Conservation (phyloP, 768 basidiomycete genomes). For the Boletus vinaceobasis region DNA sequence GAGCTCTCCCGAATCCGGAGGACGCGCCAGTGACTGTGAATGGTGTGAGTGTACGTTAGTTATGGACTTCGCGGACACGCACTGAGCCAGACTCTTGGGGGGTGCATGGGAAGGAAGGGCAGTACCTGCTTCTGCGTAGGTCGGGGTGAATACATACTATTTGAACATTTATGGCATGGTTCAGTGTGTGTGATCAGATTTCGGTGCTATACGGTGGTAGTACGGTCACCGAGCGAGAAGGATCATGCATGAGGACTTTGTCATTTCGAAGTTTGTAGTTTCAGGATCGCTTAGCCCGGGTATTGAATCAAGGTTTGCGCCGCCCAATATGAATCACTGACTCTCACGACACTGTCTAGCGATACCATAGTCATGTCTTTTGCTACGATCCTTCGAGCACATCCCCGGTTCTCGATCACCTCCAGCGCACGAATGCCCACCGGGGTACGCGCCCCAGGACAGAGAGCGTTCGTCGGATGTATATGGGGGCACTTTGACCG, state of each 20-base stretch:
- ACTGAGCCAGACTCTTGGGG: conserved; percentile 14
- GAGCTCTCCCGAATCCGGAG: conserved; percentile 36
- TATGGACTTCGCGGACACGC: neutral
- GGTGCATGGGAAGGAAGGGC: neutral
- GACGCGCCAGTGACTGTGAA: conserved; percentile 30
- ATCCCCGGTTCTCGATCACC: neutral
- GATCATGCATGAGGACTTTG: too few species aligned
- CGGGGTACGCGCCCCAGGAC: neutral
- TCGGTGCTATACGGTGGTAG: too few species aligned
- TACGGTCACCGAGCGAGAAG: too few species aligned
- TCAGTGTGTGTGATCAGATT: too few species aligned
- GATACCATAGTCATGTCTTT: conserved; percentile 1
- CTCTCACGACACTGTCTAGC: neutral
- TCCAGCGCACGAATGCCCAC: neutral
- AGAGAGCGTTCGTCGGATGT: neutral
- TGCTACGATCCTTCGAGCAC: neutral
- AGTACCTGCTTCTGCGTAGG: too few species aligned
- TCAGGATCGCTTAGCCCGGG: too few species aligned
- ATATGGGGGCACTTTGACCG: conserved; percentile 1
- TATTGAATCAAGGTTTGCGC: too few species aligned
- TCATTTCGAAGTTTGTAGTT: too few species aligned
- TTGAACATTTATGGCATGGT: too few species aligned
- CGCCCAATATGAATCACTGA: too few species aligned
- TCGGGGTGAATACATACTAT: too few species aligned
- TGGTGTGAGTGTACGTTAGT: neutral